These are phyloP conservation scores for Lentinula sp. DNA, from an alignment of 768 basidiomycete species.

Conservation along the genomic window DNA sequence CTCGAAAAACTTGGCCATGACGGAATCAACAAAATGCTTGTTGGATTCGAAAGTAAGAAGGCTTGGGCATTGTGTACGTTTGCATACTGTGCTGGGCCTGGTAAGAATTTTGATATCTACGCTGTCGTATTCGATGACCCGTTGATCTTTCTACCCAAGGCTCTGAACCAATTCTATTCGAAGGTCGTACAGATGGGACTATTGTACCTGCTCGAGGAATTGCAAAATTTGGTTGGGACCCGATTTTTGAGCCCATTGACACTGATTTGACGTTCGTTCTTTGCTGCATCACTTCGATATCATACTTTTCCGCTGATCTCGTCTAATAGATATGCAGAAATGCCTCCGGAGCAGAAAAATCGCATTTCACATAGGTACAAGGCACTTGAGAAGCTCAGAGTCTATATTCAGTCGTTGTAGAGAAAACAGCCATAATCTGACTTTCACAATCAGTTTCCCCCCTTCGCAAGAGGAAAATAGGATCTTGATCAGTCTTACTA, in stretches of 20 bases:
- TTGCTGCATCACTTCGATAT: not conserved
- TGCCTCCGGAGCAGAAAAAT: conserved; percentile 39
- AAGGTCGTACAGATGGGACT: conserved; percentile 83
- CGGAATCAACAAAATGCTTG: conserved; percentile 83
- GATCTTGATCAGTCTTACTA: too few relatives aligned
- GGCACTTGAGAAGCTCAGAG: conserved; percentile 37
- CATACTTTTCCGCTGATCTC: not conserved
- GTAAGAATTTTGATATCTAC: conserved; percentile 16
- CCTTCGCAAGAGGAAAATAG: too few relatives aligned
- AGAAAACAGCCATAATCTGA: not conserved
- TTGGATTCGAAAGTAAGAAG: conserved; percentile 64
- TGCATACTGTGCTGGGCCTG: conserved; percentile 85
- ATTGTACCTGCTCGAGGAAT: conserved; percentile 85
- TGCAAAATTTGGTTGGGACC: conserved; percentile 84
- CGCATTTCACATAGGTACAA: conserved; percentile 40
- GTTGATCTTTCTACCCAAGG: conserved; percentile 20
- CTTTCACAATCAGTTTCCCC: too few relatives aligned
- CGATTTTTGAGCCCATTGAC: conserved; percentile 74
- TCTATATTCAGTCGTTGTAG: conserved; percentile 14
- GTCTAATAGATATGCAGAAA: conserved; percentile 38
- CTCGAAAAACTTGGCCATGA: conserved; percentile 77
- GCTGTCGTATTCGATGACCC: not conserved
- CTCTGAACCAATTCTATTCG: conserved; percentile 72
- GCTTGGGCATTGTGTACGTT: conserved; percentile 96
- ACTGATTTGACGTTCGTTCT: conserved; percentile 67